Evolutionary conservation across 2,329 filamentous ascomycete species (phyloP).

Genomic region (Aspergillus phoenicis): DNA sequence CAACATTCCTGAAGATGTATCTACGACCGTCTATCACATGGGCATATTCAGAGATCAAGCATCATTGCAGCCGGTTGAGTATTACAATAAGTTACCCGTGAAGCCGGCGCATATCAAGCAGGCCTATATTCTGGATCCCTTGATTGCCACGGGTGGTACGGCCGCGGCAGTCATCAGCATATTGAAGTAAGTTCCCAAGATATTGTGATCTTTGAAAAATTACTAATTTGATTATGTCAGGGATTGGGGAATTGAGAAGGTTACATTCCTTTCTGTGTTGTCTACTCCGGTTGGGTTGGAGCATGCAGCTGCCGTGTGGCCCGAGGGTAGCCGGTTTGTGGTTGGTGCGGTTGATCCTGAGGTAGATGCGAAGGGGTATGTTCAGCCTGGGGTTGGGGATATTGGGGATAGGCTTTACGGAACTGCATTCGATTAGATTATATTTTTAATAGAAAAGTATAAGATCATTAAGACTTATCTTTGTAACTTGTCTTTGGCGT

Average conservation of each 20-base stretch:
- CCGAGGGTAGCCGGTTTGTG: conserved; percentile 29
- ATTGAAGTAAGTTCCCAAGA: conserved; percentile 24
- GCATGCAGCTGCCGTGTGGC: conserved; percentile 29
- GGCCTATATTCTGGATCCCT: conserved; percentile 31
- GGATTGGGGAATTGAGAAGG: conserved; percentile 31
- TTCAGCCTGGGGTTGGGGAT: conserved; percentile 32
- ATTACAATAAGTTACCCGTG: conserved; percentile 34
- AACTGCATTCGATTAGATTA: conserved; percentile 18
- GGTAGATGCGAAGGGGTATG: conserved; percentile 30
- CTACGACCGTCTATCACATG: conserved; percentile 32
- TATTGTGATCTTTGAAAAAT: neutral
- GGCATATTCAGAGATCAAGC: conserved; percentile 32
- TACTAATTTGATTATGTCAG: conserved; percentile 9
- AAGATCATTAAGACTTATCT: no score
- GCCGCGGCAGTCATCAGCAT: conserved; percentile 29
- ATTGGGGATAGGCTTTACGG: conserved; percentile 35
- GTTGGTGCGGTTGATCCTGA: conserved; percentile 29
- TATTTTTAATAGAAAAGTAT: neutral
- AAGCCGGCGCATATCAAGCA: conserved; percentile 28
- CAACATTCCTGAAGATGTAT: conserved; percentile 25
- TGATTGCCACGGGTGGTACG: conserved; percentile 33
- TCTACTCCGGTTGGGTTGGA: conserved; percentile 24
- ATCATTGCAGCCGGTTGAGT: conserved; percentile 32
- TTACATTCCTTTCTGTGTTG: conserved; percentile 32
- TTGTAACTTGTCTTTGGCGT: no score